phyloP scores from a whole-genome alignment of 352 stramenopile species.

The Phytophthora capsici region DNA sequence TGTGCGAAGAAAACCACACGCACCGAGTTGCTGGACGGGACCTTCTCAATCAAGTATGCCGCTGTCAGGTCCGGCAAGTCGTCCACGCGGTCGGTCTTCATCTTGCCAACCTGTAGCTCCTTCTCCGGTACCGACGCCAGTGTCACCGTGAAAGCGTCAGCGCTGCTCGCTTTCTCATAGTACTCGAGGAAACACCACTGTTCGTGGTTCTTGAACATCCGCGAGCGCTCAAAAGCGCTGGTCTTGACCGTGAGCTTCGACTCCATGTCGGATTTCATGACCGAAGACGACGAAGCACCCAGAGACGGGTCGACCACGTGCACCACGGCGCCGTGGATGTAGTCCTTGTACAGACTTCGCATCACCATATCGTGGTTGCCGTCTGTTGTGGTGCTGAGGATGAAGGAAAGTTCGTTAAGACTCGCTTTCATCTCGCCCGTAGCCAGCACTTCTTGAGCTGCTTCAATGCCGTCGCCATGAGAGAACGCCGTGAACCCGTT shows the following conservation, averaged over 20 bases:
- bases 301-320: constrained; percentile 28
- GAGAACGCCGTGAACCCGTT: constrained; percentile 42
- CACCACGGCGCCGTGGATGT: constrained; percentile 56
- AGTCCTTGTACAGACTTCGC: constrained; percentile 51
- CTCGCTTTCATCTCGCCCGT: constrained; percentile 44
- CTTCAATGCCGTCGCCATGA: constrained; percentile 41
- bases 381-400: constrained; percentile 41
- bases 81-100: constrained; percentile 47
- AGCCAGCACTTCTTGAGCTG: constrained; percentile 35
- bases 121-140: constrained; percentile 38
- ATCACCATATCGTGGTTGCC: constrained; percentile 45
- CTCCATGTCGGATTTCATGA: constrained; percentile 19
- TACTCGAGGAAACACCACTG: constrained; percentile 50
- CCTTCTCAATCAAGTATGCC: constrained; percentile 42
- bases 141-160: constrained; percentile 35
- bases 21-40: constrained; percentile 42
- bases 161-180: constrained; percentile 32
- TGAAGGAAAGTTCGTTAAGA: constrained; percentile 41
- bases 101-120: constrained; percentile 44
- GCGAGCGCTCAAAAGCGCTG: constrained; percentile 42
- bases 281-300: constrained; percentile 8
- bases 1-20: constrained; percentile 51
- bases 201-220: constrained; percentile 50
- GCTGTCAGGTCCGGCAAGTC: constrained; percentile 46
- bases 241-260: constrained; percentile 41